These are phyloP conservation scores for Coemansia sp. DNA, from an alignment of 192 early-diverging fungal species.

Conservation along the genomic window DNA sequence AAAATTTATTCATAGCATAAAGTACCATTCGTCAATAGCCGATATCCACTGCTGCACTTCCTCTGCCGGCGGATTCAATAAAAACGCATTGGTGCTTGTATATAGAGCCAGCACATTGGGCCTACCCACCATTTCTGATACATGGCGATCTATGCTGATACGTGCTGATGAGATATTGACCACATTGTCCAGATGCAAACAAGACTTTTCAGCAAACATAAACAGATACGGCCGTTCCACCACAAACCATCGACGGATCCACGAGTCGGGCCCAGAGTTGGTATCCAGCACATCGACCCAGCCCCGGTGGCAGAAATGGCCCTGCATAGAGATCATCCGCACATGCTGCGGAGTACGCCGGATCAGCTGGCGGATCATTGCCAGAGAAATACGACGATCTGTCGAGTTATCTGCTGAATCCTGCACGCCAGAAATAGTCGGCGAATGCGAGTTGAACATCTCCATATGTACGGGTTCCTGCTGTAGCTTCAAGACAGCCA, in stretches of 20 bases:
- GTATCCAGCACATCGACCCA: slow-evolving; percentile 37
- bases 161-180: slow-evolving; percentile 71
- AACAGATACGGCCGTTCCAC: slow-evolving; percentile 73
- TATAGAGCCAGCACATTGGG: slow-evolving; percentile 36
- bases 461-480: slow-evolving; percentile 29
- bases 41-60: slow-evolving; percentile 47
- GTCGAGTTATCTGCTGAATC: neutral
- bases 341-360: slow-evolving; percentile 11
- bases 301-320: slow-evolving; percentile 29
- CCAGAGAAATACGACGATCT: neutral
- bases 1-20: slow-evolving; percentile 22
- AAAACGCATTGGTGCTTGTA: slow-evolving; percentile 34
- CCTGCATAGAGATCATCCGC: slow-evolving; percentile 20
- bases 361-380: slow-evolving; percentile 14
- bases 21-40: slow-evolving; percentile 52
- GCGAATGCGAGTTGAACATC: neutral
- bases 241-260: slow-evolving; percentile 79
- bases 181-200: slow-evolving; percentile 68
- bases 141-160: slow-evolving; percentile 14
- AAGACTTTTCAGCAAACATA: slow-evolving; percentile 64
- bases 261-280: slow-evolving; percentile 49
- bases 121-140: slow-evolving; percentile 33
- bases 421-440: neutral
- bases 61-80: slow-evolving; percentile 25
- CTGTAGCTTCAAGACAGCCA: slow-evolving; percentile 7